A percentile compares a stretch with the other conserved stretches of the same genome.
These are phyloP conservation scores for Imleria badia DNA, from an alignment of 768 basidiomycete species.

Conservation along the genomic window DNA sequence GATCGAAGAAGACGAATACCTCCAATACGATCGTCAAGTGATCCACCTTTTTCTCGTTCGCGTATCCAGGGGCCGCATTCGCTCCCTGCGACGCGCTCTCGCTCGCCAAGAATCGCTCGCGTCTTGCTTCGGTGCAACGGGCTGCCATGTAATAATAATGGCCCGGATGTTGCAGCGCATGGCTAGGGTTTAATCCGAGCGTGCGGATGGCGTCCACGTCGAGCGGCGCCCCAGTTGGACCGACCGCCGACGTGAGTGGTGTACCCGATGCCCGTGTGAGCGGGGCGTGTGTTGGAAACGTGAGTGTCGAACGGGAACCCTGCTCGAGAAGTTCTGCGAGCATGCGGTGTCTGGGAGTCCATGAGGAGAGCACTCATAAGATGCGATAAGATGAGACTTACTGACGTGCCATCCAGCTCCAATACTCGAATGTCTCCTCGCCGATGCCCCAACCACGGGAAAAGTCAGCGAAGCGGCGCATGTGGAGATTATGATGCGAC, in stretches of 20 bases:
- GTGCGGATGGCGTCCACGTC: slow-evolving; percentile 62
- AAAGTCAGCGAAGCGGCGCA: slow-evolving; percentile 83
- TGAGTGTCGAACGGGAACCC: slow-evolving; percentile 62
- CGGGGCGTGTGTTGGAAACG: slow-evolving; percentile 60
- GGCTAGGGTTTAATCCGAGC: slow-evolving; percentile 74
- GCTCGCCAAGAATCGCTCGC: slow-evolving; percentile 60
- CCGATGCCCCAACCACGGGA: slow-evolving; percentile 94
- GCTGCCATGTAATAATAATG: slow-evolving; percentile 88
- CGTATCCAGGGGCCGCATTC: slow-evolving; percentile 63
- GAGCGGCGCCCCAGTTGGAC: slow-evolving; percentile 24
- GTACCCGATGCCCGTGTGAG: slow-evolving; percentile 28
- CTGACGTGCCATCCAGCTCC: slow-evolving; percentile 97
- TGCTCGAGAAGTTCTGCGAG: slow-evolving; percentile 90
- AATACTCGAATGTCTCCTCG: slow-evolving; percentile 94
- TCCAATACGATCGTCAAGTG: slow-evolving; percentile 83
- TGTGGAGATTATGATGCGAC: slow-evolving; percentile 81
- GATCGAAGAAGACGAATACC: slow-evolving; percentile 38
- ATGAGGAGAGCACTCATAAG: not conserved
- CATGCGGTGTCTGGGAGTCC: slow-evolving; percentile 66
- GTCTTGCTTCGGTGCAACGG: slow-evolving; percentile 74
- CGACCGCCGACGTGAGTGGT: slow-evolving; percentile 2
- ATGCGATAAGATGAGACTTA: slow-evolving; percentile 37
- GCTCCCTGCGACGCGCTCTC: slow-evolving; percentile 43
- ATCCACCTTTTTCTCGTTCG: slow-evolving; percentile 93
- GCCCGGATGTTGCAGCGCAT: slow-evolving; percentile 86